Percentiles rank a stretch among this genome's conserved stretches.
These are phyloP conservation scores for Nicotiana tabacum DNA, from an alignment of 257 asterid species.

Conservation along the genomic window DNA sequence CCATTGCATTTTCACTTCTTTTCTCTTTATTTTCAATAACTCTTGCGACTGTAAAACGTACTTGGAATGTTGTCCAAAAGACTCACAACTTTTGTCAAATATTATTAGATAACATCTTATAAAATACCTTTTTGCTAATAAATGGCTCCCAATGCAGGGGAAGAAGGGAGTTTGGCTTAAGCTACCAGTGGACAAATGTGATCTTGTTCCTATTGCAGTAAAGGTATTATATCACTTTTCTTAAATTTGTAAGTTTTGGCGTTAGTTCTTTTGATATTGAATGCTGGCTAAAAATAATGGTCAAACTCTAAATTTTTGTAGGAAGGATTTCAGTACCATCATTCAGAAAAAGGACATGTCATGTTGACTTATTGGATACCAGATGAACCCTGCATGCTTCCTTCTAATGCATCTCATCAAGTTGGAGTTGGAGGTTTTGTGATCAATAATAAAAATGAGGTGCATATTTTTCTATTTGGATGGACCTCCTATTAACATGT, in stretches of 20 bases:
- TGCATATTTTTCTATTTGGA: background rate
- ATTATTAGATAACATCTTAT: background rate
- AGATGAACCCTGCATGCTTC: conserved; percentile 67
- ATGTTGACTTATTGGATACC: conserved; percentile 94
- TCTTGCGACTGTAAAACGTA: background rate
- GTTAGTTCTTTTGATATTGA: background rate
- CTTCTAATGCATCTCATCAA: conserved; percentile 87
- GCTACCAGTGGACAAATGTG: conserved; percentile 69
- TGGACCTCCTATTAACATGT: no score
- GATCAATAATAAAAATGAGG: conserved; percentile 66
- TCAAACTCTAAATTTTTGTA: conserved; percentile 15
- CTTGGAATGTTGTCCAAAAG: background rate
- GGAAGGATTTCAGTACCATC: conserved; percentile 87
- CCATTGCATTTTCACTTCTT: background rate
- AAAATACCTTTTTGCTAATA: background rate
- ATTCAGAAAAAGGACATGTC: conserved; percentile 65
- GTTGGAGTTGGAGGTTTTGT: conserved; percentile 89
- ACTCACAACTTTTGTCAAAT: background rate
- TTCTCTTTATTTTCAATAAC: no score
- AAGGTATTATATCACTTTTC: conserved; percentile 29
- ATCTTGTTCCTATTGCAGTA: conserved; percentile 69
- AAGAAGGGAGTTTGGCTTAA: conserved; percentile 89
- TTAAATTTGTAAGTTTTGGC: background rate
- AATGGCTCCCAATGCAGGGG: conserved; percentile 35
- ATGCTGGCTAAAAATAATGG: background rate